Evolutionary conservation across 305 asterid genomes (phyloP).

Genomic region (Withania somnifera): DNA sequence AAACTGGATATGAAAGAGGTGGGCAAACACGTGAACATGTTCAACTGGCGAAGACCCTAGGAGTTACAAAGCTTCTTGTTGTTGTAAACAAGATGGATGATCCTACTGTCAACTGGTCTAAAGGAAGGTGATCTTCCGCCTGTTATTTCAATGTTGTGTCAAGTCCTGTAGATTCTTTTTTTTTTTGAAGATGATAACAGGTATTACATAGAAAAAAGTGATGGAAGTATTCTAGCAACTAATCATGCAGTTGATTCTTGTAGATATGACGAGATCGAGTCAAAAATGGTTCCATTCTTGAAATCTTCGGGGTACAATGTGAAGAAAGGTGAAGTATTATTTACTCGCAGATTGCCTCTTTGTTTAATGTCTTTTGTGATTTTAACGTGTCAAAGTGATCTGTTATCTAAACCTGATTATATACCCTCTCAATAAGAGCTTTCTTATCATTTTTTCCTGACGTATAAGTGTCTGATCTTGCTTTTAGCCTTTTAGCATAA

Average conservation of each 20-base stretch:
- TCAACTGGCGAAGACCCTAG: conserved; percentile 93
- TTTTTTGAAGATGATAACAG: no score
- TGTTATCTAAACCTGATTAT: not conserved
- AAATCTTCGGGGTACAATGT: conserved; percentile 86
- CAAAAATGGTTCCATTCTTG: conserved; percentile 64
- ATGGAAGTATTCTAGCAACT: not conserved
- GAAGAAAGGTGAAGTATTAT: conserved; percentile 53
- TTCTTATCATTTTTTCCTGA: no score
- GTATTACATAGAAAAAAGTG: no score
- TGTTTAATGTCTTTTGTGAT: not conserved
- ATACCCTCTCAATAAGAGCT: not conserved
- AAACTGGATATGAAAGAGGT: conserved; percentile 97
- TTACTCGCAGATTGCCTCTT: not conserved
- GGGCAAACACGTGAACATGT: conserved; percentile 96
- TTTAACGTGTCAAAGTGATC: not conserved
- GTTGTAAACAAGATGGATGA: conserved; percentile 99
- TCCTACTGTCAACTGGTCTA: conserved; percentile 92
- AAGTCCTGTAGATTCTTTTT: not conserved
- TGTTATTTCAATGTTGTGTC: not conserved
- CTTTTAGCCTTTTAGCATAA: not conserved
- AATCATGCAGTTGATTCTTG: not conserved
- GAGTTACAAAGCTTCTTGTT: conserved; percentile 85
- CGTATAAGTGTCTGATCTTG: not conserved
- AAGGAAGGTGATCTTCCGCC: conserved; percentile 52
- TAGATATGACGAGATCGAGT: conserved; percentile 89